Evolutionary conservation across 345 rosid species (phyloP).

Genomic region (Eucalyptus caleyi): DNA sequence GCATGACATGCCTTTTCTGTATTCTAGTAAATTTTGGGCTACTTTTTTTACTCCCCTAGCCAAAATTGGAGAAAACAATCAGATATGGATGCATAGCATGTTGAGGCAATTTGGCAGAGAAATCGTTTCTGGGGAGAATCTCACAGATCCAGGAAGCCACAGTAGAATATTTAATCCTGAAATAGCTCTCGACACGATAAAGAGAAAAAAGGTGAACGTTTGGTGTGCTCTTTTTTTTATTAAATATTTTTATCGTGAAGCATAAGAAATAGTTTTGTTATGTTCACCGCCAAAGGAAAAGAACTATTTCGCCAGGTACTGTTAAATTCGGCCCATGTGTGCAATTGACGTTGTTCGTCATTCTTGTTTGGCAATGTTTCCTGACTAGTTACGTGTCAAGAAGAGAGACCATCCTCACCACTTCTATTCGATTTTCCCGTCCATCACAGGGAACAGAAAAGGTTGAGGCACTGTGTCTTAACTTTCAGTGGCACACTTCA

Average conservation of each 20-base stretch:
- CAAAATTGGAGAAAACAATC: no score
- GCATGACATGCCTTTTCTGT: background rate
- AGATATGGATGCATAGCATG: background rate
- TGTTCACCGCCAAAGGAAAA: no score
- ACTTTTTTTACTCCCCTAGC: background rate
- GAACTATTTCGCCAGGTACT: background rate
- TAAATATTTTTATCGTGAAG: fast-evolving
- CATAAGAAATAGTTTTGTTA: no score
- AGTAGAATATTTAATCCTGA: background rate
- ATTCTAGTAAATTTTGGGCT: background rate
- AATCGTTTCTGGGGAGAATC: background rate
- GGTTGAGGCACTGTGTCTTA: background rate
- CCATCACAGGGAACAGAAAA: background rate
- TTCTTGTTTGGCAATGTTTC: fast-evolving
- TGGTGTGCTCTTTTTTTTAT: fast-evolving
- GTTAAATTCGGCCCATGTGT: fast-evolving
- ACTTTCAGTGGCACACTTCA: no score
- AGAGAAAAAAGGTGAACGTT: background rate
- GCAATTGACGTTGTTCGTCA: no score
- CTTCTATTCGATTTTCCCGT: no score
- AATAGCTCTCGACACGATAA: background rate
- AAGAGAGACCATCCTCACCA: background rate
- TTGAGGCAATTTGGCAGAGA: background rate
- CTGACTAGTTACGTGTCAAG: fast-evolving
- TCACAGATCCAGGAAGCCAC: fast-evolving